phyloP scores from a whole-genome alignment of 139 green algal genomes.

The Chlorella sp. region DNA sequence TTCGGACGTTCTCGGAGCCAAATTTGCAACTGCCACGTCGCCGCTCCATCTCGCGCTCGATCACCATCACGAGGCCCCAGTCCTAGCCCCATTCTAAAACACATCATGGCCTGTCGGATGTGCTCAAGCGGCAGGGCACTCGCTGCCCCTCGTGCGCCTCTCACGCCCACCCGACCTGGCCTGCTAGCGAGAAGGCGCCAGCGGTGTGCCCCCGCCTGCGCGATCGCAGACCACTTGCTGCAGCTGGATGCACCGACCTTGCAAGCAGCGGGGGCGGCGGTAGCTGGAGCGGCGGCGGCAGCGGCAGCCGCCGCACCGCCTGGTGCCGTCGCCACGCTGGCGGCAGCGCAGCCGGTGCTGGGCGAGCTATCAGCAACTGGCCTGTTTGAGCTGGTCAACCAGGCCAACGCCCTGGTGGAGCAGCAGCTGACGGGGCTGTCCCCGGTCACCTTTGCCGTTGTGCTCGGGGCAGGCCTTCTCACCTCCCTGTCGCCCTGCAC shows the following conservation, averaged over 20 bases:
- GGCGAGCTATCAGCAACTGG: constrained; percentile 6
- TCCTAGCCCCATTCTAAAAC: too few species aligned
- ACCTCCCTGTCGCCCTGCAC: constrained; percentile 96
- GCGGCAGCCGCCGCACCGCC: neutral
- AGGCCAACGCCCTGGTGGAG: constrained; percentile 54
- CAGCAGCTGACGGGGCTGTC: constrained; percentile 65
- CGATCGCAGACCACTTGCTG: neutral
- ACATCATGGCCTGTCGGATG: neutral
- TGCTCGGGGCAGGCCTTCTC: constrained; percentile 86
- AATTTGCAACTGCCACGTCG: neutral
- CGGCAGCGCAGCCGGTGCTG: neutral
- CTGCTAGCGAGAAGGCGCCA: neutral
- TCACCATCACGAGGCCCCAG: too few species aligned
- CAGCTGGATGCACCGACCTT: neutral
- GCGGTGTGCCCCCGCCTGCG: neutral
- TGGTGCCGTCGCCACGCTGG: neutral
- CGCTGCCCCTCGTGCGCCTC: neutral
- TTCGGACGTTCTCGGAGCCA: neutral
- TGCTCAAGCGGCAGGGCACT: neutral
- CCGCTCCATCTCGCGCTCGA: too few species aligned
- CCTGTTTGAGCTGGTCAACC: constrained; percentile 55
- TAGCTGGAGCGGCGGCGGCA: neutral
- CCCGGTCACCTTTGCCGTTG: constrained; percentile 71
- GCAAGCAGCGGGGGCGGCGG: neutral
- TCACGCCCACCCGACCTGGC: neutral